These are phyloP conservation scores for Quaeritorhiza haematococci DNA, from an alignment of 371 early-diverging fungal genomes.

Conservation along the genomic window DNA sequence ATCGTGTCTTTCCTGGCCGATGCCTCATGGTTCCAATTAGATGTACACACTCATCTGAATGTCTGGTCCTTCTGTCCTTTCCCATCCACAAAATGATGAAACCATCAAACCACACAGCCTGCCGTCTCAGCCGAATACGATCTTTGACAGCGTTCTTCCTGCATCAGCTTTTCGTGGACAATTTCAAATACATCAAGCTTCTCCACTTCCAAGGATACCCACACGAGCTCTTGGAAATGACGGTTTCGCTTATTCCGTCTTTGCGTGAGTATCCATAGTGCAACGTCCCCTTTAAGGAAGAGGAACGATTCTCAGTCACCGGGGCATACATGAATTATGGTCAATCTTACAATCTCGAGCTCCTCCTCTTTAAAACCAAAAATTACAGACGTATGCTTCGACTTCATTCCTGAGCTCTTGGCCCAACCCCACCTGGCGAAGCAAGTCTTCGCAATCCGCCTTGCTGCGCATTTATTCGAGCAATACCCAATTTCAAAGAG, in stretches of 20 bases:
- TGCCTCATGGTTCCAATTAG: too few species aligned
- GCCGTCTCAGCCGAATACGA: too few species aligned
- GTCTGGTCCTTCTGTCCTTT: too few species aligned
- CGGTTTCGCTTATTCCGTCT: conserved; percentile 46
- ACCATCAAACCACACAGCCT: too few species aligned
- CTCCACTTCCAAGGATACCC: conserved; percentile 51
- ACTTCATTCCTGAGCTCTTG: conserved; percentile 51
- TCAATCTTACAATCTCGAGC: too few species aligned
- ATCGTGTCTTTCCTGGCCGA: too few species aligned
- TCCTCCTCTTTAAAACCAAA: too few species aligned
- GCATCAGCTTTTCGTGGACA: conserved; percentile 42
- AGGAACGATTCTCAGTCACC: too few species aligned
- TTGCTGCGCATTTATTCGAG: conserved; percentile 34
- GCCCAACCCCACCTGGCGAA: conserved; percentile 29
- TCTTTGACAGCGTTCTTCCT: too few species aligned
- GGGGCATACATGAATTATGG: too few species aligned
- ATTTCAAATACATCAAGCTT: conserved; percentile 38
- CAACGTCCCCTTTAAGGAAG: too few species aligned
- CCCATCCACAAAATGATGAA: too few species aligned
- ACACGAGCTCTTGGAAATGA: conserved; percentile 13
- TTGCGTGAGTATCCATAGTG: conserved; percentile 47
- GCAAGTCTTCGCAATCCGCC: conserved; percentile 43
- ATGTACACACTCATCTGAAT: background rate
- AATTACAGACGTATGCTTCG: conserved; percentile 43
- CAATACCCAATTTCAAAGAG: conserved; percentile 46